Percentiles rank a stretch among this genome's conserved stretches.
These are phyloP conservation scores for Sphagnum contortum DNA, from an alignment of 225 moss, liverwort and hornwort genomes.

Conservation along the genomic window DNA sequence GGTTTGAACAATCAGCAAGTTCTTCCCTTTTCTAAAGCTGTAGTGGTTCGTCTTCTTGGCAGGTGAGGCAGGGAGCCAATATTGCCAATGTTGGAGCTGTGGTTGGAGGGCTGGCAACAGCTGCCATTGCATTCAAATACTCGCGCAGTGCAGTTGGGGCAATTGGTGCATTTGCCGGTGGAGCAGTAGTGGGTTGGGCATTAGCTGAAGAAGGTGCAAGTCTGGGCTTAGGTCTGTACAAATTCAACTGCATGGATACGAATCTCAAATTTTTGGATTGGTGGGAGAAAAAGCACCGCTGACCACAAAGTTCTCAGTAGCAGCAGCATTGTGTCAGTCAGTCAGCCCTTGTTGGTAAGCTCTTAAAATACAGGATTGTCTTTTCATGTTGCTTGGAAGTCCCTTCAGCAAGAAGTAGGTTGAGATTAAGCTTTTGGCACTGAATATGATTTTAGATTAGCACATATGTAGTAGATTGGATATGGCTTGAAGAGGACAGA, in stretches of 20 bases:
- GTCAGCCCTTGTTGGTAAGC: no score
- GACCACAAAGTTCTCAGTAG: not conserved
- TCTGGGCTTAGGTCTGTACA: slow-evolving; percentile 69
- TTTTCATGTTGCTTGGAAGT: no score
- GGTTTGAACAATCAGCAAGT: no score
- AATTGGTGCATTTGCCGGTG: slow-evolving; percentile 41
- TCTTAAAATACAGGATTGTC: no score
- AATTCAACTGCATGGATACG: slow-evolving; percentile 75
- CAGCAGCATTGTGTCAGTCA: no score
- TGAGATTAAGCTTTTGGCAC: no score
- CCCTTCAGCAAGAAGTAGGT: no score
- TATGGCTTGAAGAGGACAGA: no score
- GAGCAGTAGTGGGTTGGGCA: slow-evolving; percentile 69
- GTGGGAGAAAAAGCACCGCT: slow-evolving; percentile 67
- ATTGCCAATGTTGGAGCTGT: slow-evolving; percentile 63
- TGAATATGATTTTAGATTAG: no score
- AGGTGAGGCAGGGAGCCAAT: slow-evolving; percentile 84
- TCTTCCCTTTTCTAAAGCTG: no score
- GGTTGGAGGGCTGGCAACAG: slow-evolving; percentile 67
- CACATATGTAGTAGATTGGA: no score
- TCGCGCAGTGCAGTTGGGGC: slow-evolving; percentile 59
- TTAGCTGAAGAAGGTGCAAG: slow-evolving; percentile 86
- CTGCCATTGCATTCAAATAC: slow-evolving; percentile 49
- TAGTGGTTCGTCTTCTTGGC: slow-evolving; percentile 4
- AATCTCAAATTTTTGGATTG: slow-evolving; percentile 92